These are phyloP conservation scores for Syzygium grande DNA, from an alignment of 345 rosid species.

Conservation along the genomic window DNA sequence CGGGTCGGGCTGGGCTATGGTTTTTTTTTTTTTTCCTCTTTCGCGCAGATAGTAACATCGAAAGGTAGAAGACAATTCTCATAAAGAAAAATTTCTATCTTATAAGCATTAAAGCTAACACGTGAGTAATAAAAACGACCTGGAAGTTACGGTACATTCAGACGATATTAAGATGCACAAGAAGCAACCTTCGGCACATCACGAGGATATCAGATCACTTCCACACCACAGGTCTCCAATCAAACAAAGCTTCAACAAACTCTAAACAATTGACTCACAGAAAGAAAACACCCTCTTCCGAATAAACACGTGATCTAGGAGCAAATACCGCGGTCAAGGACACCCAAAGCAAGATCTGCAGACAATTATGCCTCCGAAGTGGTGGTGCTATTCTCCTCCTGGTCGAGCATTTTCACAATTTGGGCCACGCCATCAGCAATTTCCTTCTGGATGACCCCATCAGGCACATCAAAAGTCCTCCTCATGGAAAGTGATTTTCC, in stretches of 20 bases:
- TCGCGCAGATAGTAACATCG: too few species aligned
- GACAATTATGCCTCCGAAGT: conserved; percentile 20
- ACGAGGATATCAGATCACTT: too few species aligned
- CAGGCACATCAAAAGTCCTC: conserved; percentile 90
- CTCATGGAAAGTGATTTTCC: conserved; percentile 66
- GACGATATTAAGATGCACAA: too few species aligned
- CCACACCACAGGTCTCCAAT: not conserved
- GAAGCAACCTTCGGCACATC: too few species aligned
- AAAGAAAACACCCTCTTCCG: not conserved
- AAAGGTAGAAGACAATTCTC: too few species aligned
- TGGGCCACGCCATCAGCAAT: conserved; percentile 81
- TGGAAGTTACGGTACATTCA: too few species aligned
- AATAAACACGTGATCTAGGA: not conserved
- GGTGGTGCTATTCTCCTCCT: conserved; percentile 24
- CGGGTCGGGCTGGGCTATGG: too few species aligned
- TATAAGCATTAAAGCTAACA: too few species aligned
- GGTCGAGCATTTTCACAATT: conserved; percentile 67
- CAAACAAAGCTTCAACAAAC: not conserved
- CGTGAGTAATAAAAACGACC: too few species aligned
- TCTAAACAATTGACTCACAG: not conserved
- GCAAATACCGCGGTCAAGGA: not conserved
- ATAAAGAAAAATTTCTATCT: too few species aligned
- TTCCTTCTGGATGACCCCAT: conserved; percentile 51
- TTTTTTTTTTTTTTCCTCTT: too few species aligned
- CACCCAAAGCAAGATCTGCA: not conserved